Base-by-base conservation (phyloP, 257 asterid genomes). In the Marsdenia floribunda region DNA sequence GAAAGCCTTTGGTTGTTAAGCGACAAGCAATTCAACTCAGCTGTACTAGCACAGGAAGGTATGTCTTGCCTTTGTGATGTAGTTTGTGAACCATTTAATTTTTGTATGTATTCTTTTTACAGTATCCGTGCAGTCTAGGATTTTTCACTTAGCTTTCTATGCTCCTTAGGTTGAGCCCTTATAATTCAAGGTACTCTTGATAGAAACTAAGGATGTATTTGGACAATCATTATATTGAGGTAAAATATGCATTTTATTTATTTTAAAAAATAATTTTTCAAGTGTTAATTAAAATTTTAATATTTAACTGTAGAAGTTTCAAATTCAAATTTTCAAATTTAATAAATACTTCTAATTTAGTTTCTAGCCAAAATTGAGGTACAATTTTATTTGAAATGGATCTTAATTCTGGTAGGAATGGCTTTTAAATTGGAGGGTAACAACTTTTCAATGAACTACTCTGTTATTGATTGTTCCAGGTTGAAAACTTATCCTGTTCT, bases 21-120 rank as follows among this genome's bases (percentile, higher is more conserved):
- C 88, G 66, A 76, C 81, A 82, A 87, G 82, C 86, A 57, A 73
- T 69, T 58, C 95, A 85, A 80, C 91, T 90, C 78, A 78, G 90
- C 74, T 90, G 97, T 82, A 88, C 97, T 50, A 89, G 88, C 89
- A 90, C 97, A 3, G 89, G 80, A 54, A 92, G 98, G 98, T 94
- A 83, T 67, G 74, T 54, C 67, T 57, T 60, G 0, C 52, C 38
- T 44, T 69, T 69, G 10, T 46, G 33, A n/a, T 21, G 15, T 69
- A 69, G 54, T 42, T 22, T 69, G 21, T 46, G 37, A 13, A 22
- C 10, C 19, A 38, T 67, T 5, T 1, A 22, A 40, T 6, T 38
- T 61, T 12, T 14, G 21, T 19, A 61, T 15, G 33, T 29, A 33
- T 61, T 61, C 68, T 61, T 29, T 61, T 16, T 21, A 61, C 68